Evolutionary conservation across 2,329 filamentous ascomycete genomes (phyloP).

Genomic region (Beauveria pseudobassiana): DNA sequence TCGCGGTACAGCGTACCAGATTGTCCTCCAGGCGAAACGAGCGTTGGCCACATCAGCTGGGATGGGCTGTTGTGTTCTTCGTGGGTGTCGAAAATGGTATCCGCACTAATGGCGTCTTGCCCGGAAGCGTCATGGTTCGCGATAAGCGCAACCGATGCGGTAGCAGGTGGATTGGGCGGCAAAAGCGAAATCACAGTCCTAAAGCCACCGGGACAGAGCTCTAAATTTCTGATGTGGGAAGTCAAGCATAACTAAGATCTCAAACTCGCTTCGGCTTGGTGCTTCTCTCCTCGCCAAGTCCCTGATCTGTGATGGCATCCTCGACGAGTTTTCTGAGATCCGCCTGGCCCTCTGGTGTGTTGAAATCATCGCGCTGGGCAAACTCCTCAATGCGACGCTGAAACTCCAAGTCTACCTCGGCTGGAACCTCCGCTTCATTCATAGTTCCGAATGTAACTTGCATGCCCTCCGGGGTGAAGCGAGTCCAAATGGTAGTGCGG

Average conservation of each 20-base stretch:
- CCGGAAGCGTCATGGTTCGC: conserved; percentile 47
- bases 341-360: conserved; percentile 70
- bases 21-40: conserved; percentile 19
- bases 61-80: conserved; percentile 47
- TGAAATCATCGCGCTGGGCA: conserved; percentile 74
- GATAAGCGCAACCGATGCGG: conserved; percentile 44
- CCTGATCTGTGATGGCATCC: conserved; percentile 67
- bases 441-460: conserved; percentile 72
- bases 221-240: conserved; percentile 56
- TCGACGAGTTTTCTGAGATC: conserved; percentile 71
- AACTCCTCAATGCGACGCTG: conserved; percentile 81
- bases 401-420: conserved; percentile 73
- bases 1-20: conserved; percentile 58
- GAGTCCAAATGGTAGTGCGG: conserved; percentile 28
- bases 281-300: conserved; percentile 54
- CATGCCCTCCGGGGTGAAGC: conserved; percentile 69
- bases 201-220: conserved; percentile 38
- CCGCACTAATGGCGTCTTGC: conserved; percentile 35
- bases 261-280: conserved; percentile 55
- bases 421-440: conserved; percentile 51
- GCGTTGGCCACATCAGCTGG: conserved; percentile 49
- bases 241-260: conserved; percentile 32
- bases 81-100: conserved; percentile 44
- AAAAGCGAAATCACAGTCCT: conserved; percentile 46
- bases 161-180: conserved; percentile 35